Conservation (phyloP, 257 asterid species). For the Rauvolfia tetraphylla region DNA sequence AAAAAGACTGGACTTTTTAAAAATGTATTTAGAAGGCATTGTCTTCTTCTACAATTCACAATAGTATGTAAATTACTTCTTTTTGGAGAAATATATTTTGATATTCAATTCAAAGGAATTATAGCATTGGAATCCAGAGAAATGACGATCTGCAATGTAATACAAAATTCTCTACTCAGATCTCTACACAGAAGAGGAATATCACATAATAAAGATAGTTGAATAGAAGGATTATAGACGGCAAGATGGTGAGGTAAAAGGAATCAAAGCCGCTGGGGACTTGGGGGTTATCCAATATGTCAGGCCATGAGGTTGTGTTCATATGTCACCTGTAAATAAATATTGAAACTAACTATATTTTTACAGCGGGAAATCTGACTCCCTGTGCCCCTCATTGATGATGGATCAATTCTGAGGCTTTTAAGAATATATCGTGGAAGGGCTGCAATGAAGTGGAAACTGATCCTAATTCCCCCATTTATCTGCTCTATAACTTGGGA, state of each 20-base stretch:
- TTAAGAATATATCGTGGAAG: constrained; percentile 1
- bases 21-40: too few species aligned
- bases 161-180: background rate
- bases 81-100: background rate
- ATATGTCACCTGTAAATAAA: constrained; percentile 32
- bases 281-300: constrained; percentile 26
- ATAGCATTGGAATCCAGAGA: background rate
- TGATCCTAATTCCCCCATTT: constrained; percentile 10
- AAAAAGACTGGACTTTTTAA: too few species aligned
- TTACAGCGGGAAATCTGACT: constrained; percentile 34
- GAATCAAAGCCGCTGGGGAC: constrained; percentile 17
- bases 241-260: constrained; percentile 22
- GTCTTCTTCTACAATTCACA: too few species aligned
- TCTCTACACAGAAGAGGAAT: background rate
- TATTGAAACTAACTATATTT: constrained; percentile 30
- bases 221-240: constrained; percentile 16
- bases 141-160: background rate
- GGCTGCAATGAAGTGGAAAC: background rate
- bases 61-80: too few species aligned
- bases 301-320: constrained; percentile 23
- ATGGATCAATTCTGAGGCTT: constrained; percentile 12
- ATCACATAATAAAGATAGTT: background rate
- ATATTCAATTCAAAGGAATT: background rate
- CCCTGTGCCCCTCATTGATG: constrained; percentile 10
- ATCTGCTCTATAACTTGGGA: constrained; percentile 1